Conservation (phyloP, 345 rosid genomes). For the Populus nigra region DNA sequence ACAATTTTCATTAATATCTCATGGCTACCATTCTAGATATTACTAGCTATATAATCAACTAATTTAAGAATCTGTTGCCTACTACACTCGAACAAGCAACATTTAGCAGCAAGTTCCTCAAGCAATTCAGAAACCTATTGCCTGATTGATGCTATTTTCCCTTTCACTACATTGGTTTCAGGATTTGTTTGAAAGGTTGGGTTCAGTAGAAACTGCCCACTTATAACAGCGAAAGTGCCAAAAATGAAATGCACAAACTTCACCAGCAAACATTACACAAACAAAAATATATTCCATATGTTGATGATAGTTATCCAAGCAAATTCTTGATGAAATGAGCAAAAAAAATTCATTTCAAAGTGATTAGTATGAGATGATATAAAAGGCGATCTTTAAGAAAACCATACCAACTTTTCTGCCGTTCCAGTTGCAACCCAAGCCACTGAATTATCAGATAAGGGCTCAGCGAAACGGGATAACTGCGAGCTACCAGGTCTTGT, state of each 20-base stretch:
- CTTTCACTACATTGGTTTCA: neutral
- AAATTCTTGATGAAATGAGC: neutral
- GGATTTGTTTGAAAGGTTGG: neutral
- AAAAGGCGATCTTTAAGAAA: neutral
- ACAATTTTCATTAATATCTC: neutral
- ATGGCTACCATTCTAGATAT: neutral
- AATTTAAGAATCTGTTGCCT: neutral
- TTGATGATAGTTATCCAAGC: neutral
- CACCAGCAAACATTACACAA: neutral
- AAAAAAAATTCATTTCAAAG: neutral
- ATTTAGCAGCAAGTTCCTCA: neutral
- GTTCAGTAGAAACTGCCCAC: neutral
- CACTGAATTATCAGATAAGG: constrained; percentile 60
- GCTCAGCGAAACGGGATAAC: constrained; percentile 95
- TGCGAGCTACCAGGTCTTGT: constrained; percentile 99
- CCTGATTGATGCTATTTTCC: neutral
- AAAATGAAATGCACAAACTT: neutral
- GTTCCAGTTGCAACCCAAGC: constrained; percentile 52
- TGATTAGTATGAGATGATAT: neutral
- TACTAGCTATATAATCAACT: neutral
- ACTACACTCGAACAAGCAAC: neutral
- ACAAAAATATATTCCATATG: neutral
- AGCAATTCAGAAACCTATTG: neutral
- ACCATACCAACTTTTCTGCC: constrained; percentile 63
- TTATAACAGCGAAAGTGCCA: neutral